A percentile compares a stretch with the other conserved stretches of the same genome.
Conservation (phyloP, 169 alveolate genomes). For the Plasmodium ovale region DNA sequence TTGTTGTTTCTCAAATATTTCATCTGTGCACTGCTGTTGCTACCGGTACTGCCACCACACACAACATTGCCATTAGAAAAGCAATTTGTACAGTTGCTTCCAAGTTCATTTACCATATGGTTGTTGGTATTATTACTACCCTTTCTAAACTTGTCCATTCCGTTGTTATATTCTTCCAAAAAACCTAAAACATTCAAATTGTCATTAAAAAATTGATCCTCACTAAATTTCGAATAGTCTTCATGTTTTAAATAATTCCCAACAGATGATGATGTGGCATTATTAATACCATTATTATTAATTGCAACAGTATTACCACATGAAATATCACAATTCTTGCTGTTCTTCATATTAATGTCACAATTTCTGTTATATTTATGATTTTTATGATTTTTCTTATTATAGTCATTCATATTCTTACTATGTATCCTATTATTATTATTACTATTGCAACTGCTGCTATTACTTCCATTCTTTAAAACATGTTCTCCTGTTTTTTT, state of each 20-base stretch:
- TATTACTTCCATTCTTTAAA: neutral
- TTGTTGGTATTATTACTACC: too few relatives aligned
- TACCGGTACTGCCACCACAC: neutral
- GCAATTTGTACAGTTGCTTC: too few relatives aligned
- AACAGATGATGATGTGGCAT: slow-evolving; percentile 1
- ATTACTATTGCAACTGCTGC: neutral
- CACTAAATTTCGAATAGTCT: slow-evolving; percentile 30
- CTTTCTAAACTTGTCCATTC: slow-evolving; percentile 37
- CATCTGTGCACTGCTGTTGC: too few relatives aligned
- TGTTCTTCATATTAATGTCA: too few relatives aligned
- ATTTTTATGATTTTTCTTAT: slow-evolving; percentile 6
- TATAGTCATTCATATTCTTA: slow-evolving; percentile 14
- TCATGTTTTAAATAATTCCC: slow-evolving; percentile 14
- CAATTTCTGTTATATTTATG: neutral
- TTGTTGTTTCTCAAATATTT: too few relatives aligned
- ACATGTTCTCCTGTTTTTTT: neutral
- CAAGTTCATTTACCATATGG: too few relatives aligned
- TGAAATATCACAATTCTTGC: too few relatives aligned
- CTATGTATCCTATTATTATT: neutral
- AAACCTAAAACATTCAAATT: slow-evolving; percentile 38
- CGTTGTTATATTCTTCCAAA: slow-evolving; percentile 20
- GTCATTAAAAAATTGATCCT: slow-evolving; percentile 59
- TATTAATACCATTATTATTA: neutral
- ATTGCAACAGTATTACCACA: neutral
- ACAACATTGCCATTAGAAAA: slow-evolving; percentile 10